Evolutionary conservation across 495 filamentous ascomycete species (phyloP), one percentile per base, ranked within the genome.

Genomic region (Hyphodiscus hymeniophilus): DNA sequence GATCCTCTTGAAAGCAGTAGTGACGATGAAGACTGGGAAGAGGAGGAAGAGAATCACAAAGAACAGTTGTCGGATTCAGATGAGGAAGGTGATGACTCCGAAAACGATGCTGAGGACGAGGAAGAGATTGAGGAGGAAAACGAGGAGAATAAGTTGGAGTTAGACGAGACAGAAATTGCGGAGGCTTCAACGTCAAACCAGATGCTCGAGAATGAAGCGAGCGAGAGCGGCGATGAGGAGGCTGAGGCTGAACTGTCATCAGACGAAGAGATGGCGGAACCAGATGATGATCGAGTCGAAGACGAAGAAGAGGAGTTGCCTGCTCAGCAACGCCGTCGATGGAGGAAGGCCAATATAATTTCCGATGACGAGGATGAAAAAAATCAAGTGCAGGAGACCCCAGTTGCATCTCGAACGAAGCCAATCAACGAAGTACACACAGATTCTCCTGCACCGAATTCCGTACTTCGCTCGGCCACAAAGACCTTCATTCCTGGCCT

Each of bases 331-430:
- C 47, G 65, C 34, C 75, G 57, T 15, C 45, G 46, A 31, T 18
- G 17, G 3, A 49, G 50, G 17, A 60, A 69, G 16, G 55, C 61
- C 26, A 65, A 69, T 22, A 56, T 79, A 11, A 62, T 76, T 34
- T 76, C 70, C 13, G 75, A 80, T 23, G 82, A 86, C 18, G 68
- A 75, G 43, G 89, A 87, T 72, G 83, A 89, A 55, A 81, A 82
- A 24, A 69, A 80, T 41, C 74, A 77, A 28, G 71, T 75, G 15
- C 48, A 70, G 16, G 59, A 69, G 55, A 69, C 68, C 1, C 75
- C 71, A 13, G 65, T 67, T 8, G 63, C 57, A 34, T 60, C 70
- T 3, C 70, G 71, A 51, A 47, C 58, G 2, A 69, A 70, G 2
- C 70, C 22, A 55, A 66, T 50, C 8, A 18, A 22, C 12, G 57